These are phyloP conservation scores for Lonicera japonica DNA, from an alignment of 129 eudicot genomes.

Conservation along the genomic window DNA sequence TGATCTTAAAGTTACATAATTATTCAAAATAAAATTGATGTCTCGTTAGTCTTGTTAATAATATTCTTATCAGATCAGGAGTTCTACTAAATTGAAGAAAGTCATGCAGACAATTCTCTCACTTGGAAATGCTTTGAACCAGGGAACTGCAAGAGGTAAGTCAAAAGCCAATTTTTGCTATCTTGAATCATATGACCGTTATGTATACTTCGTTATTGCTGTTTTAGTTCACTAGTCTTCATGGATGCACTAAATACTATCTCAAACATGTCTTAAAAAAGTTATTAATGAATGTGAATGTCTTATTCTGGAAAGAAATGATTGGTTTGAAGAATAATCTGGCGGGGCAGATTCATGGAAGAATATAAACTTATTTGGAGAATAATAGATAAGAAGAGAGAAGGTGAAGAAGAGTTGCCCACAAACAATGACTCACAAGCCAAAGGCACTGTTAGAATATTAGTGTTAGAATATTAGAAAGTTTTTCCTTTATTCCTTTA, in stretches of 20 bases:
- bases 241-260: background rate
- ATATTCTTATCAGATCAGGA: conserved; percentile 58
- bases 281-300: too few relatives aligned
- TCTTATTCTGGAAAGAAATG: too few relatives aligned
- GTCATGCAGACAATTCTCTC: conserved; percentile 96
- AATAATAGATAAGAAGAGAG: too few relatives aligned
- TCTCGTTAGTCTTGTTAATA: conserved; percentile 12
- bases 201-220: background rate
- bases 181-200: background rate
- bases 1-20: background rate
- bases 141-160: conserved; percentile 96
- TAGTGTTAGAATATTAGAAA: too few relatives aligned
- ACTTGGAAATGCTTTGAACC: conserved; percentile 93
- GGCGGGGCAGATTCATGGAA: too few relatives aligned
- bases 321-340: too few relatives aligned
- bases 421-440: too few relatives aligned
- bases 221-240: background rate
- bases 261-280: background rate
- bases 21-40: conserved; percentile 2
- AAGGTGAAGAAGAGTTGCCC: too few relatives aligned
- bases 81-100: conserved; percentile 63
- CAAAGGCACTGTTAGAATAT: too few relatives aligned
- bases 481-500: too few relatives aligned
- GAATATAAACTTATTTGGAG: too few relatives aligned
- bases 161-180: conserved; percentile 8